Conservation (phyloP, 768 basidiomycete genomes). For the Agaricus blazei region DNA sequence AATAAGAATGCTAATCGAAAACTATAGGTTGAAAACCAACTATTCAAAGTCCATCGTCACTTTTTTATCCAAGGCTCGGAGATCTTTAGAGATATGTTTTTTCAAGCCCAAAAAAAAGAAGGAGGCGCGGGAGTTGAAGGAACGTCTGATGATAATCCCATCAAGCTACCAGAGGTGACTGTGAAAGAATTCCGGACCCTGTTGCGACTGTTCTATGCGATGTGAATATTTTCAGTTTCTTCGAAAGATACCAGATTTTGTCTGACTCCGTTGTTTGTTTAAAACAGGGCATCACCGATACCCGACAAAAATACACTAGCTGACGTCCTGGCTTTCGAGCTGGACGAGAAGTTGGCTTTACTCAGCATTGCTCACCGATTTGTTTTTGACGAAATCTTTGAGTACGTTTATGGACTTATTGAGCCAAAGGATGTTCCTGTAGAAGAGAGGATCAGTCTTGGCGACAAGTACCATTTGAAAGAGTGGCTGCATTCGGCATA, state of each 20-base stretch:
- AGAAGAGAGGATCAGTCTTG: constrained; percentile 31
- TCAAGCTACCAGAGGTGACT: constrained; percentile 28
- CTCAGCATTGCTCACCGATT: constrained; percentile 37
- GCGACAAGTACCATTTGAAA: constrained; percentile 29
- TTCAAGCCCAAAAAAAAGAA: constrained; percentile 12
- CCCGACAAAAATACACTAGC: no score
- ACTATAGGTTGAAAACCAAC: constrained; percentile 27
- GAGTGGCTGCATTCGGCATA: constrained; percentile 36
- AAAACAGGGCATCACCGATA: constrained; percentile 13
- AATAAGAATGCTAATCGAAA: not conserved
- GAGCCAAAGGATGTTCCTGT: constrained; percentile 16
- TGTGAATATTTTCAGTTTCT: no score
- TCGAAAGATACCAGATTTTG: no score
- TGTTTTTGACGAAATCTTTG: constrained; percentile 28
- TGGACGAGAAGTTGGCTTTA: constrained; percentile 29
- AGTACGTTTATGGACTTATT: constrained; percentile 24
- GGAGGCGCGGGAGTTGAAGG: constrained; percentile 21
- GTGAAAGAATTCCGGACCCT: constrained; percentile 18
- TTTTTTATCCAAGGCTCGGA: constrained; percentile 34
- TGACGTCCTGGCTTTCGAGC: not conserved
- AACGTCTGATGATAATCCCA: constrained; percentile 23
- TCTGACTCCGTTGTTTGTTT: constrained; percentile 7
- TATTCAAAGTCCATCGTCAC: constrained; percentile 29
- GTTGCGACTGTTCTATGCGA: no score
- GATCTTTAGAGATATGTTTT: constrained; percentile 34